A percentile compares a stretch with the other conserved stretches of the same genome.
These are phyloP conservation scores for Zoysia japonica DNA, from an alignment of 176 grass and related monocot genomes.

Conservation along the genomic window DNA sequence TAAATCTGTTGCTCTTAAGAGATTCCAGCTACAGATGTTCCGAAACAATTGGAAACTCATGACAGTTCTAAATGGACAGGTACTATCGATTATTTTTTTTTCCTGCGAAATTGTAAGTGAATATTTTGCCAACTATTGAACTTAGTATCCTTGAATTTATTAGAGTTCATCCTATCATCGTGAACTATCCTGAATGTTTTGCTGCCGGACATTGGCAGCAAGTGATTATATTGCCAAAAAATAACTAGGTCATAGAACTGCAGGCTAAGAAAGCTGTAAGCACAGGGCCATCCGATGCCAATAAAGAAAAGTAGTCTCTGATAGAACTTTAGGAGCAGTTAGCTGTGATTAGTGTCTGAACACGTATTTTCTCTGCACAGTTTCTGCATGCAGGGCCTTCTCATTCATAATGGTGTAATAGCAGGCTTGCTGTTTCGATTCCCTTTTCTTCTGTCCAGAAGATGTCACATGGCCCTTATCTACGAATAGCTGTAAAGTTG, in stretches of 20 bases:
- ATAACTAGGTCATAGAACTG: conserved; percentile 3
- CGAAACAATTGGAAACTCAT: conserved; percentile 70
- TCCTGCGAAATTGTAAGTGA: neutral
- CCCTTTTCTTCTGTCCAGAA: conserved; percentile 15
- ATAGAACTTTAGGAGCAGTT: conserved; percentile 35
- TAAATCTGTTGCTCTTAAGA: conserved; percentile 80
- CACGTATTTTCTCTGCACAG: conserved; percentile 23
- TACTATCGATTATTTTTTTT: conserved; percentile 33
- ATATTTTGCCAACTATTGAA: neutral
- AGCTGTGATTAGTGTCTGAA: conserved; percentile 31
- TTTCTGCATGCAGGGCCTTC: neutral
- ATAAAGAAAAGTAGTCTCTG: conserved; percentile 17
- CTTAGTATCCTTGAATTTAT: conserved; percentile 29
- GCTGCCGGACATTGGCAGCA: conserved; percentile 9
- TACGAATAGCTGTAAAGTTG: conserved; percentile 42
- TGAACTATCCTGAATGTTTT: neutral
- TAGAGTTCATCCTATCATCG: neutral
- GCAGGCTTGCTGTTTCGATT: conserved; percentile 10
- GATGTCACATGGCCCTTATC: conserved; percentile 23
- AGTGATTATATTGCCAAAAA: conserved; percentile 31
- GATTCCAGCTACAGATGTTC: conserved; percentile 69
- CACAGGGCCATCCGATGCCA: conserved; percentile 29
- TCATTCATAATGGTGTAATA: conserved; percentile 13
- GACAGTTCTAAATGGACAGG: conserved; percentile 83
- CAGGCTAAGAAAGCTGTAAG: conserved; percentile 29